Conservation (phyloP, 2,329 filamentous ascomycete species). For the Cryoendolithus antarcticus region DNA sequence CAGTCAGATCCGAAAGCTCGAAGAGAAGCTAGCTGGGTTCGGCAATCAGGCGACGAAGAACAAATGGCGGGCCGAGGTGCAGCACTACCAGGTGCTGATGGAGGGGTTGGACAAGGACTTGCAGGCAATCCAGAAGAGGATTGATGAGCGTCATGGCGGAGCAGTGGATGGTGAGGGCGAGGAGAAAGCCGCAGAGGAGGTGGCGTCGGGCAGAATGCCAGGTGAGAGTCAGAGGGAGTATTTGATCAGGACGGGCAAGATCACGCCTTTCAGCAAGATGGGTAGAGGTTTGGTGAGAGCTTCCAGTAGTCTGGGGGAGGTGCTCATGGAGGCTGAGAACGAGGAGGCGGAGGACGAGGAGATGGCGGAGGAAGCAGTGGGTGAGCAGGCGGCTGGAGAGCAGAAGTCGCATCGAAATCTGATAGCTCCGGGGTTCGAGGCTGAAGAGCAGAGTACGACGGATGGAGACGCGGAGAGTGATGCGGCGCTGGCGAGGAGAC, state of each 20-base stretch:
- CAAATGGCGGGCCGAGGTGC: conserved; percentile 53
- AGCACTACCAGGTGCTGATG: conserved; percentile 53
- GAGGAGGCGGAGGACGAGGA: conserved; percentile 43
- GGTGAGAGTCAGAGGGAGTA: conserved; percentile 81
- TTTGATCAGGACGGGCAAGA: conserved; percentile 90
- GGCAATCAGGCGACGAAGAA: conserved; percentile 42
- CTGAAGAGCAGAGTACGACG: conserved; percentile 14
- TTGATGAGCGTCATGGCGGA: conserved; percentile 55
- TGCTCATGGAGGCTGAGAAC: conserved; percentile 70
- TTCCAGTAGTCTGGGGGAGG: conserved; percentile 60
- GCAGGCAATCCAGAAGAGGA: conserved; percentile 66
- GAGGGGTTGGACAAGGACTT: conserved; percentile 58
- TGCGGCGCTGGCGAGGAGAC: conserved; percentile 17
- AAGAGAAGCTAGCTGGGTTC: conserved; percentile 44
- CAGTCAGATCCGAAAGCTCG: conserved; percentile 49
- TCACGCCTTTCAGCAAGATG: conserved; percentile 84
- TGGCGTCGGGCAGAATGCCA: conserved; percentile 50
- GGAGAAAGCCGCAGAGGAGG: conserved; percentile 29
- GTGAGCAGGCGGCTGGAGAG: conserved; percentile 11
- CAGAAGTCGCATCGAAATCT: conserved; percentile 36
- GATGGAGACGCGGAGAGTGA: conserved; percentile 16
- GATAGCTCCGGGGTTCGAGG: conserved; percentile 35
- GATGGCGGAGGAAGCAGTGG: conserved; percentile 14
- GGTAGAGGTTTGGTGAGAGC: conserved; percentile 50
- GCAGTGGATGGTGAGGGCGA: conserved; percentile 32